Percentiles rank a stretch among this genome's conserved stretches.
These are phyloP conservation scores for Dipodascopsis tothii DNA, from an alignment of 805 yeast genomes.

Conservation along the genomic window DNA sequence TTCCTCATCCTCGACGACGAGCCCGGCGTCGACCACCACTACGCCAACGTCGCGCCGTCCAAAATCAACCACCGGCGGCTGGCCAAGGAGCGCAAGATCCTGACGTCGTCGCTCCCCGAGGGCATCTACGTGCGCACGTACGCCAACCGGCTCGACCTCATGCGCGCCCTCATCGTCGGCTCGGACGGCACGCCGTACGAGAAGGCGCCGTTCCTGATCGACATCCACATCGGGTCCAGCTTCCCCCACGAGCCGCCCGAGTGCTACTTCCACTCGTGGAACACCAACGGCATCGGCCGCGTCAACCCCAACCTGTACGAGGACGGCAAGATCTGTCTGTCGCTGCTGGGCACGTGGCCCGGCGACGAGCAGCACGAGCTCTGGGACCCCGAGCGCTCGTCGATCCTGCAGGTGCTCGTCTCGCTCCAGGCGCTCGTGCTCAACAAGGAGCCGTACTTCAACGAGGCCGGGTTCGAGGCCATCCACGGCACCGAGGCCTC, in stretches of 20 bases:
- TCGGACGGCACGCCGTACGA: conserved; percentile 21
- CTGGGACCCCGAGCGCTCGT: conserved; percentile 18
- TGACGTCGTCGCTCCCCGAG: conserved; percentile 17
- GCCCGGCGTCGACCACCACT: conserved; percentile 11
- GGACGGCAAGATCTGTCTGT: conserved; percentile 21
- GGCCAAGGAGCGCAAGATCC: conserved; percentile 15
- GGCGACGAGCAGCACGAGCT: conserved; percentile 15
- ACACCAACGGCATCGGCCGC: conserved; percentile 22
- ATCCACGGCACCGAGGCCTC: conserved; percentile 16
- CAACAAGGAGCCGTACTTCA: conserved; percentile 18
- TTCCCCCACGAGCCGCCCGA: conserved; percentile 18
- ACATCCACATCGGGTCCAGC: conserved; percentile 8
- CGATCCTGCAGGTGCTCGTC: conserved; percentile 19
- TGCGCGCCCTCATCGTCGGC: conserved; percentile 18
- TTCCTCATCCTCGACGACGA: conserved; percentile 14
- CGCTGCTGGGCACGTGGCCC: conserved; percentile 23
- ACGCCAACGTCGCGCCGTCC: background rate
- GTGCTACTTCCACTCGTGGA: conserved; percentile 22
- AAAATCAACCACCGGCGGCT: conserved; percentile 16
- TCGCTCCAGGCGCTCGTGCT: conserved; percentile 19
- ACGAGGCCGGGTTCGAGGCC: conserved; percentile 22
- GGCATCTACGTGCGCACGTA: conserved; percentile 21
- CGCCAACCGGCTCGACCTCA: conserved; percentile 15
- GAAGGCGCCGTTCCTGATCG: conserved; percentile 21
- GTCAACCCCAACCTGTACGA: conserved; percentile 22